phyloP scores from a whole-genome alignment of 2,329 filamentous ascomycete genomes.

The Colletotrichum cordylinicola region DNA sequence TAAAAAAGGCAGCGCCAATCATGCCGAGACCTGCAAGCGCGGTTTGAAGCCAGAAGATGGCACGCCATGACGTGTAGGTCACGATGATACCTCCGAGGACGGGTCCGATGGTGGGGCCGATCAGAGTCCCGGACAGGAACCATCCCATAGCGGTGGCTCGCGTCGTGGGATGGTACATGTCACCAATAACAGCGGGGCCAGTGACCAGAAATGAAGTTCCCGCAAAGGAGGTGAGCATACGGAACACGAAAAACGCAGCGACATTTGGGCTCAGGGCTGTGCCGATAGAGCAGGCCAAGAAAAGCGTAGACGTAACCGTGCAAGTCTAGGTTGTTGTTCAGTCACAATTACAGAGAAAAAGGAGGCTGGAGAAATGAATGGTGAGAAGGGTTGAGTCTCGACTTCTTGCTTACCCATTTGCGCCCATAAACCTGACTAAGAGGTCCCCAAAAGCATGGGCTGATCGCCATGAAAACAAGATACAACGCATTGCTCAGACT shows the following conservation, averaged over 20 bases:
- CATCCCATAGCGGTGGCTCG: conserved; percentile 71
- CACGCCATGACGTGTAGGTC: conserved; percentile 70
- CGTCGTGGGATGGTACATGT: conserved; percentile 64
- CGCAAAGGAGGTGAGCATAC: conserved; percentile 73
- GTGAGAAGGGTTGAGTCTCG: not conserved
- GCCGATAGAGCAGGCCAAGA: conserved; percentile 68
- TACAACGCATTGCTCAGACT: conserved; percentile 71
- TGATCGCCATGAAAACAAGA: conserved; percentile 73
- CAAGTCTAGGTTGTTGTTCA: conserved; percentile 17
- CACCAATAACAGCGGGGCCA: conserved; percentile 65
- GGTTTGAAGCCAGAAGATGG: conserved; percentile 75
- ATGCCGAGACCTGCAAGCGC: conserved; percentile 64
- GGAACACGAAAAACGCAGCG: conserved; percentile 70
- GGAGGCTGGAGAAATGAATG: not conserved
- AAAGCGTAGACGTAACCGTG: conserved; percentile 42
- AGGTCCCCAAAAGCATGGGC: conserved; percentile 70
- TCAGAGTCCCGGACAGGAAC: conserved; percentile 70
- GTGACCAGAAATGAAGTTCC: conserved; percentile 73
- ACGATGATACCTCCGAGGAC: conserved; percentile 76
- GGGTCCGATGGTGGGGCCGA: conserved; percentile 68
- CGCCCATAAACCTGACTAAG: conserved; percentile 64
- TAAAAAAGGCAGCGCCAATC: conserved; percentile 60
- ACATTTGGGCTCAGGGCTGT: conserved; percentile 72
- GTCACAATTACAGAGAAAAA: not conserved
- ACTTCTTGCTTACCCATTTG: conserved; percentile 42